Base-by-base conservation (phyloP, 805 yeast species). In the Candida montana region DNA sequence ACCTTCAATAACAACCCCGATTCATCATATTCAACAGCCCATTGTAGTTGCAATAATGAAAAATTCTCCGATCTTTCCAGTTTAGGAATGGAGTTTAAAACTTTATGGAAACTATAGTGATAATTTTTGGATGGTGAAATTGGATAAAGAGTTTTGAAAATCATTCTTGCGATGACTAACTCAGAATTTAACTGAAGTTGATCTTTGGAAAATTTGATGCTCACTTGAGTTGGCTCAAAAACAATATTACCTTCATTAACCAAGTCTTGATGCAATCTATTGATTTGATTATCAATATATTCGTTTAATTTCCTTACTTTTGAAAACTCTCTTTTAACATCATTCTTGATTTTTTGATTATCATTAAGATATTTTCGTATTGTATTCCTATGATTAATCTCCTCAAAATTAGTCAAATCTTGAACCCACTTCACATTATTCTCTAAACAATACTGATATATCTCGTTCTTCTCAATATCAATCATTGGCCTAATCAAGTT, bases 381-480 rank as follows among this genome's bases (percentile, higher is more conserved):
- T 15, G 69, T 60, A 51, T 85, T 85, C 37, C 95, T 64, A 29
- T 62, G 51, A 0, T 91, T 83, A 34, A 80, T 65, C 9, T 54
- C 51, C 2, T 69, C 61, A 3, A 53, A 52, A 48, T 86, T 86
- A 0, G 91, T 78, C 2, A 62, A 54, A 51, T 86, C 95, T 51
- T 84, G 90, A 54, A 80, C 77, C 91, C 93, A 85, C 0, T 45
- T 37, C 0, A 84, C 47, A 1, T 49, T 41, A 17, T 67, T 55
- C 0, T 40, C 35, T 9, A 40, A 31, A 40, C 89, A 82, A 11
- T 75, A 72, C 0, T 65, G 54, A 6, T 67, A 59, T 3, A 83
- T 63, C 1, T 68, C 65, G 0, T 44, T 11, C 52, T 86, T 85
- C 0, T 52, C 37, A 16, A 67, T 53, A 0, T 49, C 56, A 20